phyloP scores from a whole-genome alignment of 495 filamentous ascomycete genomes.

The Podospora didyma region DNA sequence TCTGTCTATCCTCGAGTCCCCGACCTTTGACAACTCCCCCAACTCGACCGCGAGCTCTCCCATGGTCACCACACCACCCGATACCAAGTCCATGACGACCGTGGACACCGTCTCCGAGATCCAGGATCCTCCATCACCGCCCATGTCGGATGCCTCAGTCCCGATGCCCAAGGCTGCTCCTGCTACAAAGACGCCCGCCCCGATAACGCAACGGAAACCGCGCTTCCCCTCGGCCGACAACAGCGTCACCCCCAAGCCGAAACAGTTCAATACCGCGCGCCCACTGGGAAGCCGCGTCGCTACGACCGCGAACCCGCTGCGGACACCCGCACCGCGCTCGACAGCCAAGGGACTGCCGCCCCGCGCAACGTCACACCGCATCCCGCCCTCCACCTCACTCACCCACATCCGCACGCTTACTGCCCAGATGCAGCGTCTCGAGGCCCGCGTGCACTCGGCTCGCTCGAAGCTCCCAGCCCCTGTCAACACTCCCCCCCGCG shows the following conservation, averaged over 20 bases:
- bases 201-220: slow-evolving; percentile 32
- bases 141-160: slow-evolving; percentile 73
- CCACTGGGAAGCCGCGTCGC: slow-evolving; percentile 28
- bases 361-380: slow-evolving; percentile 34
- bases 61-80: slow-evolving; percentile 66
- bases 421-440: slow-evolving; percentile 93
- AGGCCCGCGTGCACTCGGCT: slow-evolving; percentile 89
- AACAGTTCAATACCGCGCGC: slow-evolving; percentile 25
- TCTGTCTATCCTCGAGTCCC: slow-evolving; percentile 51
- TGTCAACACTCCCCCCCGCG: slow-evolving; percentile 72
- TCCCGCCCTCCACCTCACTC: slow-evolving; percentile 81
- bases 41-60: slow-evolving; percentile 66
- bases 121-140: slow-evolving; percentile 54
- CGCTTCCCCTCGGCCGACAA: slow-evolving; percentile 46
- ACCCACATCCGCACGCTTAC: slow-evolving; percentile 90
- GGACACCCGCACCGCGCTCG: slow-evolving; percentile 26
- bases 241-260: slow-evolving; percentile 49
- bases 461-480: slow-evolving; percentile 86
- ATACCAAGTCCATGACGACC: slow-evolving; percentile 54
- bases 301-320: slow-evolving; percentile 27
- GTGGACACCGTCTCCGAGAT: slow-evolving; percentile 38
- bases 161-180: slow-evolving; percentile 20
- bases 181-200: slow-evolving; percentile 22
- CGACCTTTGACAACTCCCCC: slow-evolving; percentile 52
- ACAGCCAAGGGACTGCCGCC: slow-evolving; percentile 23